These are phyloP conservation scores for Aeschynomene evenia DNA, from an alignment of 306 rosid genomes.

Conservation along the genomic window DNA sequence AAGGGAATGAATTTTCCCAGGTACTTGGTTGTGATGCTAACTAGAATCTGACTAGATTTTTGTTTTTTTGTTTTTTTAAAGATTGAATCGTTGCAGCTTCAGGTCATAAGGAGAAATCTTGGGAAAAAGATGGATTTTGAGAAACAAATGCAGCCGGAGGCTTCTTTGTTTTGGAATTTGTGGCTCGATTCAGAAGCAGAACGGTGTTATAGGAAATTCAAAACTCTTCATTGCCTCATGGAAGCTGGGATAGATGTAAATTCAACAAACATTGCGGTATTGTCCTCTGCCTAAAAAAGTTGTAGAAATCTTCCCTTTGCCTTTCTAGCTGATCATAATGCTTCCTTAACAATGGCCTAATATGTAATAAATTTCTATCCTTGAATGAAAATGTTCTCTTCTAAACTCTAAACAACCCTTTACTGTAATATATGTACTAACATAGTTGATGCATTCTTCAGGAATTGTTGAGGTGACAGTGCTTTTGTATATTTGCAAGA, in stretches of 20 bases:
- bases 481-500: constrained; percentile 13
- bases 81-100: constrained; percentile 28
- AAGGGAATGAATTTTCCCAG: constrained; percentile 45
- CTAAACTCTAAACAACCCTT: not conserved
- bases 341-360: not conserved
- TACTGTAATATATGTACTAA: not conserved
- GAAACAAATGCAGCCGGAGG: constrained; percentile 50
- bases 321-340: not conserved
- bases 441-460: constrained; percentile 30
- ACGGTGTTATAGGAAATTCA: constrained; percentile 47
- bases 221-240: constrained; percentile 42
- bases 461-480: constrained; percentile 42
- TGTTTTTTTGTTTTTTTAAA: not conserved
- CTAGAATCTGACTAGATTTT: constrained; percentile 3
- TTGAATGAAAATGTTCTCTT: not conserved
- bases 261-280: constrained; percentile 39
- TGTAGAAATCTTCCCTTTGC: not conserved
- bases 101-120: constrained; percentile 40
- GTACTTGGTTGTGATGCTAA: constrained; percentile 32
- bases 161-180: constrained; percentile 43
- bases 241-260: constrained; percentile 45
- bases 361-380: not conserved
- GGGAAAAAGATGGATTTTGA: constrained; percentile 37
- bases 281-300: constrained; percentile 16
- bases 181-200: constrained; percentile 74